phyloP scores from a whole-genome alignment of 2,329 filamentous ascomycete genomes.

The Ophiocordyceps sinensis region DNA sequence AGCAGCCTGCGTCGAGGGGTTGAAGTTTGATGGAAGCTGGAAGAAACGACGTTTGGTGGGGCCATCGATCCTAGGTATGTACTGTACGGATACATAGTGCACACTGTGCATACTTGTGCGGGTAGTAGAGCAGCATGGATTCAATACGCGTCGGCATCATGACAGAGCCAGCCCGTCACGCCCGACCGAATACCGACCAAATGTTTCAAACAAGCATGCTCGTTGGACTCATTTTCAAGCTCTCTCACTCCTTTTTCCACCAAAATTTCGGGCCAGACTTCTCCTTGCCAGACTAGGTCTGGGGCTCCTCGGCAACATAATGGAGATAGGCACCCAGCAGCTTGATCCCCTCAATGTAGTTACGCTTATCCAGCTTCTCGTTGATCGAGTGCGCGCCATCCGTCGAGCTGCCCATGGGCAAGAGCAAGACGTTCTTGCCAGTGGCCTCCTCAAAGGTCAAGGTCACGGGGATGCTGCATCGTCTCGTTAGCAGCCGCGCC shows the following conservation, averaged over 20 bases:
- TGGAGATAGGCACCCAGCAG: conserved; percentile 88
- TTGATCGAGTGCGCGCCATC: conserved; percentile 97
- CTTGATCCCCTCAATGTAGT: conserved; percentile 98
- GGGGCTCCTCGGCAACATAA: conserved; percentile 85
- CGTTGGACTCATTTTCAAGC: background rate
- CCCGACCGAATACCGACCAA: no score
- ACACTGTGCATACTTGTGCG: no score
- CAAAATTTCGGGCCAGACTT: no score
- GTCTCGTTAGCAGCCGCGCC: background rate
- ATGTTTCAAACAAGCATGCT: background rate
- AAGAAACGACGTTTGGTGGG: no score
- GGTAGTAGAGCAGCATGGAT: no score
- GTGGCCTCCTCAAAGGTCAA: conserved; percentile 95
- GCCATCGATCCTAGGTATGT: background rate
- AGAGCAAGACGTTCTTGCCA: conserved; percentile 87
- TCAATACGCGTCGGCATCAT: no score
- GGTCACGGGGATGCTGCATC: conserved; percentile 75
- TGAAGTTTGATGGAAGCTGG: no score
- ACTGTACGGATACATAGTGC: no score
- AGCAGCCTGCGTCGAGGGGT: no score
- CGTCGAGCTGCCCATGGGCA: conserved; percentile 95
- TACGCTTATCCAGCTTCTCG: conserved; percentile 91
- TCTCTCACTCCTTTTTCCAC: background rate
- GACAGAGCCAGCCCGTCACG: no score
- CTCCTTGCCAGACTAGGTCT: conserved; percentile 8